phyloP scores from a whole-genome alignment of 2,329 filamentous ascomycete genomes.

The Elsinoe necatrix region DNA sequence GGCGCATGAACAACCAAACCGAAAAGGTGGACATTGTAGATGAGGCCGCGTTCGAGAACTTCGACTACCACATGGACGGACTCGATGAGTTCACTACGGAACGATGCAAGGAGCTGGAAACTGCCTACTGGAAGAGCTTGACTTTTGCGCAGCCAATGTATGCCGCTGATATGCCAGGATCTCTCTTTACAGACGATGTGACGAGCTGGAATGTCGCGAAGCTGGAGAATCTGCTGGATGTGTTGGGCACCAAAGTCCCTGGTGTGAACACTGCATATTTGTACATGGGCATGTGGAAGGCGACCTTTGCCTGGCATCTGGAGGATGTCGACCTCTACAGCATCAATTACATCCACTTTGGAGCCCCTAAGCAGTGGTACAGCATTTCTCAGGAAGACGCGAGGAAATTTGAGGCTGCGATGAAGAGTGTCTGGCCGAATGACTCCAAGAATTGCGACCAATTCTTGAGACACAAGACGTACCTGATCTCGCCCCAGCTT shows the following conservation, averaged over 20 bases:
- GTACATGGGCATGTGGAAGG: constrained; percentile 99
- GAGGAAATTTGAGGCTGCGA: constrained; percentile 82
- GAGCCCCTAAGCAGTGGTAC: constrained; percentile 98
- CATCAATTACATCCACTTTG: constrained; percentile 99
- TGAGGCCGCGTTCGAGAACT: constrained; percentile 81
- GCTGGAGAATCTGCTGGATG: constrained; percentile 84
- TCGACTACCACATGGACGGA: constrained; percentile 78
- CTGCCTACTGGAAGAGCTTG: constrained; percentile 93
- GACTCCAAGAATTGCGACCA: constrained; percentile 95
- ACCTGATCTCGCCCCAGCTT: constrained; percentile 85
- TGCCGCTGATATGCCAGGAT: constrained; percentile 92
- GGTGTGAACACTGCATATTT: constrained; percentile 97
- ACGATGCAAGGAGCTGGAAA: constrained; percentile 87
- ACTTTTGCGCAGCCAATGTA: constrained; percentile 94
- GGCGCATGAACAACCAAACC: constrained; percentile 74
- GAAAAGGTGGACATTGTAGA: constrained; percentile 74
- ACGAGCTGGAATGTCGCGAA: constrained; percentile 91
- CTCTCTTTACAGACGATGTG: constrained; percentile 79
- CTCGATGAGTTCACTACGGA: constrained; percentile 83
- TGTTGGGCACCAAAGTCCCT: constrained; percentile 88
- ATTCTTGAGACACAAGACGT: constrained; percentile 95
- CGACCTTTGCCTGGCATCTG: constrained; percentile 97
- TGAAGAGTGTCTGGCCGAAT: constrained; percentile 88
- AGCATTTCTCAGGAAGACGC: constrained; percentile 96
- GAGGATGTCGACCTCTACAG: constrained; percentile 98